phyloP scores from a whole-genome alignment of 2,329 filamentous ascomycete species.

The Clarireedia sp. region DNA sequence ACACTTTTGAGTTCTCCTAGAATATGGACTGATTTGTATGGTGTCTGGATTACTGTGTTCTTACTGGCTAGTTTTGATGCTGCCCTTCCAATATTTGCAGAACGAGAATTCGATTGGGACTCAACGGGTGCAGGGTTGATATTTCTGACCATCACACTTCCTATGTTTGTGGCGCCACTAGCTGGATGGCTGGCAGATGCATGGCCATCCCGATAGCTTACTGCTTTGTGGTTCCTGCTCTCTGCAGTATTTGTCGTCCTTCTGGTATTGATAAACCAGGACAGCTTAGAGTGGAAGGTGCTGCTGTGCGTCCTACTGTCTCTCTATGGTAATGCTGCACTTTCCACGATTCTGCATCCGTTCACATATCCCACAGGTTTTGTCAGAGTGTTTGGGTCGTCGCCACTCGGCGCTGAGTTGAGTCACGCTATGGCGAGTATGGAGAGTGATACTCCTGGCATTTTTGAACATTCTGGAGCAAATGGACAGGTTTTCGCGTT shows the following conservation, averaged over 20 bases:
- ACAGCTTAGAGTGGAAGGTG: constrained; percentile 52
- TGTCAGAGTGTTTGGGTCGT: constrained; percentile 7
- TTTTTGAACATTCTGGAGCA: constrained; percentile 9
- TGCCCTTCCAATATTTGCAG: constrained; percentile 46
- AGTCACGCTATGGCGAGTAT: constrained; percentile 9
- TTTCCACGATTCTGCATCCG: not conserved
- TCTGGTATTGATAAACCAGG: constrained; percentile 52
- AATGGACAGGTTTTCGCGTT: constrained; percentile 14
- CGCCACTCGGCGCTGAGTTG: constrained; percentile 12
- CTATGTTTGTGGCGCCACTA: constrained; percentile 49
- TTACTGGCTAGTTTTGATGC: constrained; percentile 47
- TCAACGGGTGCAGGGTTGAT: constrained; percentile 48
- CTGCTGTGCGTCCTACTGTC: constrained; percentile 56
- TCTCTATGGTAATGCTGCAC: constrained; percentile 39
- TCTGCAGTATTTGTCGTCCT: constrained; percentile 51
- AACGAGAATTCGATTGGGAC: constrained; percentile 44
- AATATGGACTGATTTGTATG: constrained; percentile 33
- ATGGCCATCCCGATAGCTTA: constrained; percentile 53
- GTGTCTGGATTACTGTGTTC: constrained; percentile 37
- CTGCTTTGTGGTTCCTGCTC: constrained; percentile 49
- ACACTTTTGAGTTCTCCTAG: constrained; percentile 33
- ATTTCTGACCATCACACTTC: constrained; percentile 50
- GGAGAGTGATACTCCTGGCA: constrained; percentile 7
- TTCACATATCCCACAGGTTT: constrained; percentile 5
- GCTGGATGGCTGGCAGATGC: constrained; percentile 41